phyloP scores from a whole-genome alignment of 805 yeast genomes.

The Saccharomycopsis oosterbeekiorum region DNA sequence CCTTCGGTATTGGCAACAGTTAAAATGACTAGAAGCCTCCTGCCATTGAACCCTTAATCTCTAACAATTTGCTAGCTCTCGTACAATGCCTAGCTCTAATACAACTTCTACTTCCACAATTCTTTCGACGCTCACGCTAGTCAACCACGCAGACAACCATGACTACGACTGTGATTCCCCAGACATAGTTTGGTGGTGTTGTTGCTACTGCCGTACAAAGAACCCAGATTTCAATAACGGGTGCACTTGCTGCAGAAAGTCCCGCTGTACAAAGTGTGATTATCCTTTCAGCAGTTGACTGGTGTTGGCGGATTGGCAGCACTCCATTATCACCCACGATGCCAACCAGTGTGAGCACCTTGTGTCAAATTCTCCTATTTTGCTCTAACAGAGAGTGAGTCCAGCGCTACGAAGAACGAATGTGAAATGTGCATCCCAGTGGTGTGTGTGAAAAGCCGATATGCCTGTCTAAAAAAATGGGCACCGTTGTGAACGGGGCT shows the following conservation, averaged over 20 bases:
- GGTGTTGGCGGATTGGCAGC: not conserved
- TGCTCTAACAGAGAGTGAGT: no score
- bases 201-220: slow-evolving; percentile 13
- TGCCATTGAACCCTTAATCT: no score
- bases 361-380: no score
- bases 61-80: no score
- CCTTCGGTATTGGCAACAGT: not conserved
- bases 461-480: no score
- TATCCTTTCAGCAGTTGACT: slow-evolving; percentile 4
- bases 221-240: slow-evolving; percentile 5
- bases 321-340: no score
- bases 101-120: not conserved
- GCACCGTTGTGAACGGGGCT: no score
- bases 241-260: slow-evolving; percentile 13
- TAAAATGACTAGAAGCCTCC: no score
- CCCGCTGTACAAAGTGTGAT: slow-evolving; percentile 7
- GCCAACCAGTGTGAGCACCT: no score
- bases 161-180: slow-evolving; percentile 13
- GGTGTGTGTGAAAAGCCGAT: no score
- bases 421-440: no score
- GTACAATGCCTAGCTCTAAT: not conserved
- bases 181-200: slow-evolving; percentile 12
- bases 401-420: no score
- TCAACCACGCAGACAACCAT: not conserved
- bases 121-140: not conserved